phyloP scores from a whole-genome alignment of 2,329 filamentous ascomycete species.

The Davidsoniella virescens region DNA sequence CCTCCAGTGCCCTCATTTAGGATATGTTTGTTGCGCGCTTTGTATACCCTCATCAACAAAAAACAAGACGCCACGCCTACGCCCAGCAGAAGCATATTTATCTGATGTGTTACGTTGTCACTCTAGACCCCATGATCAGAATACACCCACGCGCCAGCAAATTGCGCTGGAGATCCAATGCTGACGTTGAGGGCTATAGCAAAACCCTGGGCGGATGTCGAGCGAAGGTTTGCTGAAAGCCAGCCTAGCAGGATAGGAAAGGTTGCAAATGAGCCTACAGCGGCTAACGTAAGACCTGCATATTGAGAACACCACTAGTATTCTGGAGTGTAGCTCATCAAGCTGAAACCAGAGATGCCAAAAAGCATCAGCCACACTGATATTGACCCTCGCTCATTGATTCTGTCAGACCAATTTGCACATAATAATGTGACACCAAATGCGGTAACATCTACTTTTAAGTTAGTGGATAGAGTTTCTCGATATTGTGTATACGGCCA shows the following conservation, averaged over 20 bases:
- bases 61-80: constrained; percentile 26
- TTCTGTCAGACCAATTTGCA: constrained; percentile 46
- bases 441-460: neutral
- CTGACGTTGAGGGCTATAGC: constrained; percentile 57
- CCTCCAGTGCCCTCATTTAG: neutral
- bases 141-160: constrained; percentile 45
- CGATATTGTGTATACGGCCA: neutral
- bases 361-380: constrained; percentile 27
- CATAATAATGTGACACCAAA: constrained; percentile 19
- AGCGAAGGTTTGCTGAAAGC: constrained; percentile 51
- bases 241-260: constrained; percentile 57
- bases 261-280: constrained; percentile 49
- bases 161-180: constrained; percentile 51
- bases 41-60: neutral
- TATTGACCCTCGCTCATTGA: constrained; percentile 35
- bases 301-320: constrained; percentile 31
- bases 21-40: neutral
- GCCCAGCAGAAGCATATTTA: constrained; percentile 41
- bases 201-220: constrained; percentile 47
- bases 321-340: constrained; percentile 45
- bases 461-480: neutral
- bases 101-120: constrained; percentile 53
- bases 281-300: constrained; percentile 46
- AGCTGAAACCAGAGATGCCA: constrained; percentile 36
- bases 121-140: constrained; percentile 40